Conservation (phyloP, 192 early-diverging fungal genomes). For the Backusella westeae region DNA sequence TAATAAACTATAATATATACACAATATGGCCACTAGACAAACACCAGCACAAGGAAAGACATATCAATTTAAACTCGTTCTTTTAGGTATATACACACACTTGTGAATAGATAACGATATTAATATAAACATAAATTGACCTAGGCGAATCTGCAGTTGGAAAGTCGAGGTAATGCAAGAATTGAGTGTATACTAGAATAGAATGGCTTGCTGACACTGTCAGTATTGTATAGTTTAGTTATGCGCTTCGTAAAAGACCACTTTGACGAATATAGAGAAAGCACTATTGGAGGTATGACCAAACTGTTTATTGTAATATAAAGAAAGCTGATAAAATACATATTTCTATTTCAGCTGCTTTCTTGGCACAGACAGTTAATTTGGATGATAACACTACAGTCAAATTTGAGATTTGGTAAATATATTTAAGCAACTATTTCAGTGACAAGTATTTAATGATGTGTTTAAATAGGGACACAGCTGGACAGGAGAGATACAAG, state of each 20-base stretch:
- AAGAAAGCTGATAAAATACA: not conserved
- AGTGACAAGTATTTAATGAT: not conserved
- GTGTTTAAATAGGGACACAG: constrained; percentile 58
- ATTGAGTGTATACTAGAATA: not conserved
- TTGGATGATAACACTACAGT: constrained; percentile 83
- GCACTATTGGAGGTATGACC: constrained; percentile 79
- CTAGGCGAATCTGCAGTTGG: constrained; percentile 64
- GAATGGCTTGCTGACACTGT: not conserved
- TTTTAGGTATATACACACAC: constrained; percentile 65
- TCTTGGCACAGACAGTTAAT: constrained; percentile 77
- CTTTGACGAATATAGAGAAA: constrained; percentile 91
- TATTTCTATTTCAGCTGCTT: constrained; percentile 47
- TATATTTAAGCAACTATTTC: not conserved
- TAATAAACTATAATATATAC: not conserved
- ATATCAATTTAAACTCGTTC: constrained; percentile 92
- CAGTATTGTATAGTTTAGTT: constrained; percentile 53
- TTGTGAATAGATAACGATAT: not conserved
- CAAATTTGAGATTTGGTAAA: constrained; percentile 92
- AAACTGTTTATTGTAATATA: not conserved
- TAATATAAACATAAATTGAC: not conserved
- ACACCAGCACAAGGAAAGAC: constrained; percentile 52
- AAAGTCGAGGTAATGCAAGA: constrained; percentile 57
- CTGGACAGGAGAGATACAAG: constrained; percentile 73
- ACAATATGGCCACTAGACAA: constrained; percentile 22
- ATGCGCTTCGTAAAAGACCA: constrained; percentile 91